phyloP scores from a whole-genome alignment of 441 rosid species.

The Pelargonium fulgidum region DNA sequence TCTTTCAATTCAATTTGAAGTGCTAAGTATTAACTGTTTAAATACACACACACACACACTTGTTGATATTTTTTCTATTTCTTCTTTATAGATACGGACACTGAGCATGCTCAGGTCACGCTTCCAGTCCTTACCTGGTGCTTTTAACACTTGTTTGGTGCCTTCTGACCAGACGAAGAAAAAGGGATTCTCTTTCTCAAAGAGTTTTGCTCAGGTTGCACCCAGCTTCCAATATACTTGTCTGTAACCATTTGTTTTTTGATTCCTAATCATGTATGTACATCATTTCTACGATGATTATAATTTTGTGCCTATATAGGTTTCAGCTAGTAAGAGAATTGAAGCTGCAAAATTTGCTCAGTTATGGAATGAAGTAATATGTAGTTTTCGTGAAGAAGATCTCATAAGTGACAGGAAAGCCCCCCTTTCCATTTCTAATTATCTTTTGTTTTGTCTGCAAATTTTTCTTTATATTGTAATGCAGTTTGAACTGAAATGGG shows the following conservation, averaged over 20 bases:
- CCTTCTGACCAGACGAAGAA: slow-evolving; percentile 72
- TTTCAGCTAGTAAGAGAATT: slow-evolving; percentile 81
- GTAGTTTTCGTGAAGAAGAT: slow-evolving; percentile 97
- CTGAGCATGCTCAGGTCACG: slow-evolving; percentile 96
- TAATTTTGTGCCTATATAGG: slow-evolving; percentile 40
- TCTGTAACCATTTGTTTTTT: slow-evolving; percentile 10
- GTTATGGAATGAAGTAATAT: slow-evolving; percentile 94
- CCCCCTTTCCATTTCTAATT: slow-evolving; percentile 16
- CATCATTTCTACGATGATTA: slow-evolving; percentile 9
- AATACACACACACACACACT: too few species aligned
- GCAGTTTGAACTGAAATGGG: slow-evolving; percentile 28
- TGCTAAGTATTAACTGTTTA: too few species aligned
- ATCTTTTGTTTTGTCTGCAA: slow-evolving; percentile 13
- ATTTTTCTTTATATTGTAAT: slow-evolving; percentile 13
- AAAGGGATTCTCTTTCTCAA: slow-evolving; percentile 83
- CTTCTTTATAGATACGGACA: slow-evolving; percentile 62
- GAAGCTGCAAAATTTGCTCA: slow-evolving; percentile 99
- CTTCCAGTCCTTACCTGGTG: slow-evolving; percentile 91
- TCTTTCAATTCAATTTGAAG: background rate
- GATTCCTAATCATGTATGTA: slow-evolving; percentile 11
- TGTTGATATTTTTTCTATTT: background rate
- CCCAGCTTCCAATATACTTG: slow-evolving; percentile 16
- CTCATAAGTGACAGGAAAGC: slow-evolving; percentile 87
- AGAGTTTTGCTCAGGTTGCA: slow-evolving; percentile 75
- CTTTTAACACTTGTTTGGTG: slow-evolving; percentile 79